Conservation (phyloP, 2,329 filamentous ascomycete species). For the Trichophyton simii region DNA sequence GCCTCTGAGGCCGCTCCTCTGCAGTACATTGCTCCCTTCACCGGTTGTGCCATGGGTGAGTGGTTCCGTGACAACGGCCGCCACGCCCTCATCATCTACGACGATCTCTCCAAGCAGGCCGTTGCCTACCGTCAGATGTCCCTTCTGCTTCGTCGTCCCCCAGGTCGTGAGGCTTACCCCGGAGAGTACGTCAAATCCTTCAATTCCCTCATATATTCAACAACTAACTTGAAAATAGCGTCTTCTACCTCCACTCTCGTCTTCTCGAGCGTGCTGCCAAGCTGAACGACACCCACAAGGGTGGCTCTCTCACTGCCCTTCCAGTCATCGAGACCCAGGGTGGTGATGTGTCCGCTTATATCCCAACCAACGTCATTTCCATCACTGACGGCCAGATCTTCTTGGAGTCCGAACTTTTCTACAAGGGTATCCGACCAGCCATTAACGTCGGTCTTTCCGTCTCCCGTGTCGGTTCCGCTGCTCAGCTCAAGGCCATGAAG, state of each 20-base stretch:
- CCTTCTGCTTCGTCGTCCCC: constrained; percentile 89
- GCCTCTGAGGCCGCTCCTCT: constrained; percentile 93
- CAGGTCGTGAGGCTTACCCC: constrained; percentile 97
- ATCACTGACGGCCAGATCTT: constrained; percentile 99
- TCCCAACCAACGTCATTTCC: constrained; percentile 99
- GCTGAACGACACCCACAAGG: constrained; percentile 91
- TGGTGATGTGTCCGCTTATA: constrained; percentile 99
- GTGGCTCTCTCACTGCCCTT: constrained; percentile 92
- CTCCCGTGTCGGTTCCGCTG: constrained; percentile 98
- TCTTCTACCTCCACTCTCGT: constrained; percentile 99
- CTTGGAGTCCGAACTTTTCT: constrained; percentile 98
- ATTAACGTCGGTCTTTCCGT: constrained; percentile 99
- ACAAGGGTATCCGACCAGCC: constrained; percentile 99
- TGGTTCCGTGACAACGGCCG: constrained; percentile 73
- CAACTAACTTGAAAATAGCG: constrained; percentile 32
- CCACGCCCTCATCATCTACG: constrained; percentile 82
- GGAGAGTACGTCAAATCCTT: constrained; percentile 51
- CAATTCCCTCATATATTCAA: constrained; percentile 1
- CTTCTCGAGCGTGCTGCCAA: constrained; percentile 98
- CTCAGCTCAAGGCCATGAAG: constrained; percentile 99
- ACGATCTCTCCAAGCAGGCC: constrained; percentile 96
- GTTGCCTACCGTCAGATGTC: constrained; percentile 99
- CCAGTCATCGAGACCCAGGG: constrained; percentile 99
- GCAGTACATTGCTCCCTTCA: constrained; percentile 91
- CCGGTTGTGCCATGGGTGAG: constrained; percentile 52